phyloP scores from a whole-genome alignment of 306 rosid species.

The Canavalia ensiformis region DNA sequence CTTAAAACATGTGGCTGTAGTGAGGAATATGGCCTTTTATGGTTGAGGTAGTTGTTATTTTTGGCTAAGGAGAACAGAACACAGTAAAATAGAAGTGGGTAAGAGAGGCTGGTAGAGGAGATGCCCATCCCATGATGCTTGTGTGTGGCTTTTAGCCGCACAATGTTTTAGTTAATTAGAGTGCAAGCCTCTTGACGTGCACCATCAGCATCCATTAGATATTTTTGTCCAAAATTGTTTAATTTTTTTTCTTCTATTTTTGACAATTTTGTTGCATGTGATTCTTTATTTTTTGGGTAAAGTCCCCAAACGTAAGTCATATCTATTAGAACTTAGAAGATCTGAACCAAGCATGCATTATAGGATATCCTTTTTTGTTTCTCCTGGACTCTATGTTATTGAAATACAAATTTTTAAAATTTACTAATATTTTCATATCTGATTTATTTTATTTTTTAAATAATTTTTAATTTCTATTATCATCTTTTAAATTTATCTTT shows the following conservation, averaged over 20 bases:
- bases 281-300: background rate
- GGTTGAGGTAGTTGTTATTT: constrained; percentile 25
- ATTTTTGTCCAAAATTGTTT: background rate
- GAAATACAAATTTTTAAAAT: background rate
- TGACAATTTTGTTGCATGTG: constrained; percentile 25
- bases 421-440: too few relatives aligned
- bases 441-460: too few relatives aligned
- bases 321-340: constrained; percentile 41
- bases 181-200: constrained; percentile 41
- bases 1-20: constrained; percentile 48
- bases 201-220: constrained; percentile 29
- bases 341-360: constrained; percentile 11
- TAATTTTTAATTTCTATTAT: too few relatives aligned
- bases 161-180: background rate
- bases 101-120: constrained; percentile 23
- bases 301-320: background rate
- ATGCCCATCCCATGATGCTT: constrained; percentile 39
- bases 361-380: background rate
- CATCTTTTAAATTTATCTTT: too few relatives aligned
- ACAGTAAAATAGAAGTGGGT: constrained; percentile 29
- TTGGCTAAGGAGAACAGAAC: background rate
- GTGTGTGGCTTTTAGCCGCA: constrained; percentile 24
- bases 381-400: background rate
- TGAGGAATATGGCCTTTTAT: constrained; percentile 13
- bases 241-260: background rate